These are phyloP conservation scores for Curvularia eragrostidis DNA, from an alignment of 2,329 filamentous ascomycete species.

Conservation along the genomic window DNA sequence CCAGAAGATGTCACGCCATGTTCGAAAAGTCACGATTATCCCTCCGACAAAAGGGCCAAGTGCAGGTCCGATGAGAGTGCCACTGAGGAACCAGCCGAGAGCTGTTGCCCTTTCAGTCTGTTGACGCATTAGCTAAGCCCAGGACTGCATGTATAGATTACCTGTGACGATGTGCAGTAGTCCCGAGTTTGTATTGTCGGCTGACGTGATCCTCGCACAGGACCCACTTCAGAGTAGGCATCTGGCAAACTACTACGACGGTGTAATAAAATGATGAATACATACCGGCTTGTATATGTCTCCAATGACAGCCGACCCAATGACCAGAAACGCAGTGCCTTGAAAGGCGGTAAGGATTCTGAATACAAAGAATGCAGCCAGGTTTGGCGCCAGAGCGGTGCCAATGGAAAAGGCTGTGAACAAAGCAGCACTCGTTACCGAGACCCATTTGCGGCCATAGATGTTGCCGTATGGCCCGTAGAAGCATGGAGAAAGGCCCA, in stretches of 20 bases:
- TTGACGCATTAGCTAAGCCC: slow-evolving; percentile 53
- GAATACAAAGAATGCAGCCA: slow-evolving; percentile 75
- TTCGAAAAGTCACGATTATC: slow-evolving; percentile 75
- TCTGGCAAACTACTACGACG: background rate
- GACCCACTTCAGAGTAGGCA: slow-evolving; percentile 1
- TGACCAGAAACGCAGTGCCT: slow-evolving; percentile 75
- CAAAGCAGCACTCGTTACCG: slow-evolving; percentile 65
- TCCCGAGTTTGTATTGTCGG: background rate
- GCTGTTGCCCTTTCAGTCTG: slow-evolving; percentile 73
- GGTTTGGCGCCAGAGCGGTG: slow-evolving; percentile 73
- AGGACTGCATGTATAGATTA: slow-evolving; percentile 9
- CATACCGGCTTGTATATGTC: slow-evolving; percentile 56
- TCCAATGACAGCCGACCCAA: slow-evolving; percentile 73
- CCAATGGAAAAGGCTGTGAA: slow-evolving; percentile 75
- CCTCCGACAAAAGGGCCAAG: slow-evolving; percentile 71
- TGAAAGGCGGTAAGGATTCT: slow-evolving; percentile 76
- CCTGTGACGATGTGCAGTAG: slow-evolving; percentile 17
- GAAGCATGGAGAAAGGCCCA: slow-evolving; percentile 68
- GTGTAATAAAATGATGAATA: background rate
- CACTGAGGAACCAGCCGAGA: slow-evolving; percentile 74
- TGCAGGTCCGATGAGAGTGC: slow-evolving; percentile 72
- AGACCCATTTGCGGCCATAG: slow-evolving; percentile 61
- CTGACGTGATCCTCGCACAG: background rate
- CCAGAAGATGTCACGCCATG: slow-evolving; percentile 80
- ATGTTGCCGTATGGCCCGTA: slow-evolving; percentile 71